Evolutionary conservation across 306 rosid genomes (phyloP).

Genomic region (Pachyrhizus erosus): DNA sequence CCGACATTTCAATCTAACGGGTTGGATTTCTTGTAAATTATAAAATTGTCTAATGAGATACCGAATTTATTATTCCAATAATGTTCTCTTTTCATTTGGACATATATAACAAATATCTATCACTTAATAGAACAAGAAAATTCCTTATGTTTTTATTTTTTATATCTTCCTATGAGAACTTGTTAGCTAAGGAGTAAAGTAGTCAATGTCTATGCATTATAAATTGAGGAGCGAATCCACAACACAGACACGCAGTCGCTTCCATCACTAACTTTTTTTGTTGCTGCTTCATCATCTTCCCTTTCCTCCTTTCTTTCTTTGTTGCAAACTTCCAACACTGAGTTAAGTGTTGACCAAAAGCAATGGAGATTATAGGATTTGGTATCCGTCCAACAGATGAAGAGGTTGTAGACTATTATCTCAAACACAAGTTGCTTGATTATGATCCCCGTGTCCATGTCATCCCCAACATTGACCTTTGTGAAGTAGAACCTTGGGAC

Average conservation of each 20-base stretch:
- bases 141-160: neutral
- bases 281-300: neutral
- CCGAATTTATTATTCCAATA: no score
- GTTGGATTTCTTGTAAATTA: no score
- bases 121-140: no score
- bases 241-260: no score
- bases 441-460: neutral
- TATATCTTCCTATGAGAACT: neutral
- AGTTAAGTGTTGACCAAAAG: neutral
- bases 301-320: neutral
- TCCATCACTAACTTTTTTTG: neutral
- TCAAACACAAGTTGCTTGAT: conserved; percentile 48
- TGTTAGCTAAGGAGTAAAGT: no score
- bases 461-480: conserved; percentile 52
- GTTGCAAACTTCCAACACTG: neutral
- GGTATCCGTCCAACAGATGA: conserved; percentile 65
- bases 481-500: conserved; percentile 54
- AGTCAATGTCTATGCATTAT: neutral
- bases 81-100: no score
- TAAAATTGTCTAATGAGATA: no score
- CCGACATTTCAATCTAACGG: no score
- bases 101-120: no score
- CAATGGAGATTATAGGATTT: conserved; percentile 47
- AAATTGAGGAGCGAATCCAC: neutral
- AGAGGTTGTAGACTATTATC: conserved; percentile 54